A percentile compares a stretch with the other conserved stretches of the same genome.
Conservation (phyloP, 805 yeast species). For the Osmozyma mogii region DNA sequence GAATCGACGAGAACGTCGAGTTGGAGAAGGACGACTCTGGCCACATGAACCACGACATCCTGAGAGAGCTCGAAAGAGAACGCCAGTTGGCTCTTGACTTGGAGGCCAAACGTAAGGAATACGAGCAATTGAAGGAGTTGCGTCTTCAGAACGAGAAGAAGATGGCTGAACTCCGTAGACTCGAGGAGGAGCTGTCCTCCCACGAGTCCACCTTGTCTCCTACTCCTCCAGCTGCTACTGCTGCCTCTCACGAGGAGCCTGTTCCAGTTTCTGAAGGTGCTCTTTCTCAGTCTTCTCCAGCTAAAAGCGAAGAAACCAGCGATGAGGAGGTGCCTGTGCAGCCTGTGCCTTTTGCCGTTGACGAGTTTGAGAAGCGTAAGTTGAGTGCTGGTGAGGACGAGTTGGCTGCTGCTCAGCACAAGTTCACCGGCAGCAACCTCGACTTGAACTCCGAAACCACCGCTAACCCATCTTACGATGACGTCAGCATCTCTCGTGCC, state of each 20-base stretch:
- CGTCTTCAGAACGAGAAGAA: conserved; percentile 22
- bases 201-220: conserved; percentile 1
- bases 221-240: conserved; percentile 2
- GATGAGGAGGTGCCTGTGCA: conserved; percentile 17
- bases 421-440: background rate
- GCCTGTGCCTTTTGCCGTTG: conserved; percentile 15
- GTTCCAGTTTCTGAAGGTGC: conserved; percentile 15
- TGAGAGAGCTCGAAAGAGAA: no score
- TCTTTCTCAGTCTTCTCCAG: no score
- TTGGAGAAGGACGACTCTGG: conserved; percentile 4
- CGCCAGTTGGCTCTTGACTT: conserved; percentile 28
- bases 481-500: conserved; percentile 2
- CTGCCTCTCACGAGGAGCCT: conserved; percentile 2
- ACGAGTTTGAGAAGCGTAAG: conserved; percentile 17
- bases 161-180: conserved; percentile 11
- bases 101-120: conserved; percentile 30
- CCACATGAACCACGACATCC: no score
- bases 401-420: background rate
- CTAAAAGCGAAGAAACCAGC: conserved; percentile 12
- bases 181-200: conserved; percentile 9
- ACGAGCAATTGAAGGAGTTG: conserved; percentile 22
- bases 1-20: conserved; percentile 12
- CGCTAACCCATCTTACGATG: background rate
- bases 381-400: conserved; percentile 1
- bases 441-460: conserved; percentile 1